Conservation (phyloP, 2,329 filamentous ascomycete species). For the Calycina herbarum region DNA sequence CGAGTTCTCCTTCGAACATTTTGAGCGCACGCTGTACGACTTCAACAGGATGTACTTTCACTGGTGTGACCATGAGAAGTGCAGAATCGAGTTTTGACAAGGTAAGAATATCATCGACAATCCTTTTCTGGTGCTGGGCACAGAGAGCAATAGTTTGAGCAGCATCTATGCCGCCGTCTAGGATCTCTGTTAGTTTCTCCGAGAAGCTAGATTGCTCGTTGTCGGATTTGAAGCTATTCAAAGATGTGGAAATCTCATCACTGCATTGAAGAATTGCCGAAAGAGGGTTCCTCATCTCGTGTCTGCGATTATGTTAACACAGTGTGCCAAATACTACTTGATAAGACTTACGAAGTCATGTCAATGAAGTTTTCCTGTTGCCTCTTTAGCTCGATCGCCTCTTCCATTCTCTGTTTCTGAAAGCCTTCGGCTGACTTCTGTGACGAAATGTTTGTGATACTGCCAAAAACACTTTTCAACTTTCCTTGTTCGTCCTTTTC, state of each 20-base stretch:
- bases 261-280: conserved; percentile 75
- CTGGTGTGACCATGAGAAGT: conserved; percentile 67
- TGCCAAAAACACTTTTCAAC: conserved; percentile 75
- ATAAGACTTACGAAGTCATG: conserved; percentile 52
- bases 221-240: conserved; percentile 29
- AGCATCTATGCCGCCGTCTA: conserved; percentile 66
- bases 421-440: conserved; percentile 84
- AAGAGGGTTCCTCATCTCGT: conserved; percentile 76
- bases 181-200: conserved; percentile 47
- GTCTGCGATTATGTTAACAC: conserved; percentile 36
- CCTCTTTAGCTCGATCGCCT: conserved; percentile 77
- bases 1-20: conserved; percentile 77
- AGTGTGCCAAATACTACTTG: background rate
- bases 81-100: conserved; percentile 71
- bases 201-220: conserved; percentile 14
- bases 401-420: conserved; percentile 74
- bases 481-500: conserved; percentile 64
- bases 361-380: conserved; percentile 73
- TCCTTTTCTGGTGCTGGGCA: conserved; percentile 60
- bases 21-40: conserved; percentile 70
- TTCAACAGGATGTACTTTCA: conserved; percentile 63
- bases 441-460: conserved; percentile 80
- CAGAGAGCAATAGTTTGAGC: conserved; percentile 81
- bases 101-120: conserved; percentile 67
- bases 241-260: conserved; percentile 63